phyloP scores from a whole-genome alignment of 1,139 yeast species.

The Kodamaea plutei region DNA sequence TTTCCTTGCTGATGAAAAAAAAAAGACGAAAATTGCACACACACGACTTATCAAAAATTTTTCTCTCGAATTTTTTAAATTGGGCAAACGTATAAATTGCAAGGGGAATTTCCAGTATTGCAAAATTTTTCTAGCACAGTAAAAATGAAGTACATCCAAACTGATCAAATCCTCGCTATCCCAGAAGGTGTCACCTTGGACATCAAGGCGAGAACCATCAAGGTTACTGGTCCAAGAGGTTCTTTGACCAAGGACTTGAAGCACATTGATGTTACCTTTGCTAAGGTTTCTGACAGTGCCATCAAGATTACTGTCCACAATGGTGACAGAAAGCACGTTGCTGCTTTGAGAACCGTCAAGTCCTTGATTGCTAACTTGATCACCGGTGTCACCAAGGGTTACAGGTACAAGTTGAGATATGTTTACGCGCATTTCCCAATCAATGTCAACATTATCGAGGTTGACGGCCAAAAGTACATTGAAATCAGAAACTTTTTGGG shows the following conservation, averaged over 20 bases:
- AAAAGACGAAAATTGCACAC: too few species aligned
- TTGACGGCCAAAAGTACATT: constrained; percentile 70
- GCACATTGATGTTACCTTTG: constrained; percentile 93
- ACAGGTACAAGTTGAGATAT: constrained; percentile 99
- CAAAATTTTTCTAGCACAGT: too few species aligned
- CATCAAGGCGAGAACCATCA: constrained; percentile 88
- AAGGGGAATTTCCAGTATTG: too few species aligned
- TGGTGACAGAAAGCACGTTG: constrained; percentile 99
- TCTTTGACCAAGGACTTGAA: constrained; percentile 83
- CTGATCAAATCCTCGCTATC: constrained; percentile 85
- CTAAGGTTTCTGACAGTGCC: constrained; percentile 64
- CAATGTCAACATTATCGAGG: constrained; percentile 84
- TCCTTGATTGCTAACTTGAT: constrained; percentile 90
- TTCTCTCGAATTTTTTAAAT: too few species aligned
- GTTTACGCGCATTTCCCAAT: constrained; percentile 99
- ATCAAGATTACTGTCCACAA: constrained; percentile 92
- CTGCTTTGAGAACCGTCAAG: constrained; percentile 98
- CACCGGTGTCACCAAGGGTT: constrained; percentile 99
- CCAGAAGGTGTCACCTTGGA: constrained; percentile 93
- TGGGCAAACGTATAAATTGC: too few species aligned
- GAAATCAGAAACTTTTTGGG: constrained; percentile 99
- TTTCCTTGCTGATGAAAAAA: too few species aligned
- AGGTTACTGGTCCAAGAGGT: constrained; percentile 99
- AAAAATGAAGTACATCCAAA: constrained; percentile 87
- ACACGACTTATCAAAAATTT: too few species aligned